Conservation (phyloP, 73 alveolate genomes). For the Urostyla sp. region DNA sequence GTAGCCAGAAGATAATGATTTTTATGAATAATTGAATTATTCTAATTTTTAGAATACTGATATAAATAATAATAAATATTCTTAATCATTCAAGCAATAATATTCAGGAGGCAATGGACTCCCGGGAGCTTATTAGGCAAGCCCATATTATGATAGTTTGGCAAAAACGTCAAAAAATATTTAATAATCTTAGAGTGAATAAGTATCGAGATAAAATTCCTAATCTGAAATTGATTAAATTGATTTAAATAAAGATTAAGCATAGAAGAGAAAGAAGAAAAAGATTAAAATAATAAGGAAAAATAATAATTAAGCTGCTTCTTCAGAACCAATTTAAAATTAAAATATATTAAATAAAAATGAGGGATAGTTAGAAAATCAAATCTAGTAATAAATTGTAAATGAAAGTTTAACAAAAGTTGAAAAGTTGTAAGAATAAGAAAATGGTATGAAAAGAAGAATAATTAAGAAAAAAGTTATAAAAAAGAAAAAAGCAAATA, state of each 20-base stretch:
- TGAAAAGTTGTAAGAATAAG: too few relatives aligned
- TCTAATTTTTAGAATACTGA: not conserved
- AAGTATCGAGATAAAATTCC: slow-evolving; percentile 20
- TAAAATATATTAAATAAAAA: too few relatives aligned
- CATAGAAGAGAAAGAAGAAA: slow-evolving; percentile 31
- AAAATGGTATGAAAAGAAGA: slow-evolving; percentile 7
- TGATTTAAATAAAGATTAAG: not conserved
- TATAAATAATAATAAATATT: too few relatives aligned
- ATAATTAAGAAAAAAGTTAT: slow-evolving; percentile 35
- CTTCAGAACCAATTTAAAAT: too few relatives aligned
- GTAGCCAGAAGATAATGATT: slow-evolving; percentile 35
- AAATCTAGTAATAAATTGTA: too few relatives aligned
- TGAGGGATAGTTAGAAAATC: too few relatives aligned
- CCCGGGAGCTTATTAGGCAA: too few relatives aligned
- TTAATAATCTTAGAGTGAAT: slow-evolving; percentile 2
- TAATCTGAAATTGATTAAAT: not conserved
- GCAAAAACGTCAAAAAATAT: slow-evolving; percentile 13
- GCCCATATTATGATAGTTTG: slow-evolving; percentile 21
- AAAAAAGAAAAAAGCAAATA: slow-evolving; percentile 38
- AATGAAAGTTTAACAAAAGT: too few relatives aligned
- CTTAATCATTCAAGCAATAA: too few relatives aligned
- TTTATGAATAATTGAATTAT: slow-evolving; percentile 38
- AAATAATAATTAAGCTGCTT: too few relatives aligned
- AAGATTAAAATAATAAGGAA: slow-evolving; percentile 30
- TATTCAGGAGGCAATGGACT: too few relatives aligned